Evolutionary conservation across 2,329 filamentous ascomycete species (phyloP).

Genomic region (Stachybotrys chartarum): DNA sequence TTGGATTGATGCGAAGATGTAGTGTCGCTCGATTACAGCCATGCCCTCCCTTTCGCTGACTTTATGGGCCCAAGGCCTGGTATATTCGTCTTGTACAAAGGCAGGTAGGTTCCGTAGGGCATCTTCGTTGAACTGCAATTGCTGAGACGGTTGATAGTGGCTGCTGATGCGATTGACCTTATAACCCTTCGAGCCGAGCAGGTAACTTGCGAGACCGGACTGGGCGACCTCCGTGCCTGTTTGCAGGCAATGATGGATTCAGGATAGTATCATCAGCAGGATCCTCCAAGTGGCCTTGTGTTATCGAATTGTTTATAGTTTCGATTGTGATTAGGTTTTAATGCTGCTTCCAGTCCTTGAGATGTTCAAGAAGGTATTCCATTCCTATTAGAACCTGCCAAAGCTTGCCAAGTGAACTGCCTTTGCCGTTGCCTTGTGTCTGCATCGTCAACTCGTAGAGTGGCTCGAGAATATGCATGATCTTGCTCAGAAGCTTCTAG

Average conservation of each 20-base stretch:
- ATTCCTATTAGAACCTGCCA: conserved; percentile 5
- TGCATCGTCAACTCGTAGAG: conserved; percentile 3
- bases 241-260: background rate
- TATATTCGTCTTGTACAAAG: background rate
- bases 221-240: background rate
- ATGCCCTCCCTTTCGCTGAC: too few relatives aligned
- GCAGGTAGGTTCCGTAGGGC: background rate
- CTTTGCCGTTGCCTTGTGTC: conserved; percentile 4
- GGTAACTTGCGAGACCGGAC: background rate
- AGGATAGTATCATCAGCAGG: background rate
- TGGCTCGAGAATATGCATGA: conserved; percentile 1
- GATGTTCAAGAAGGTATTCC: conserved; percentile 4
- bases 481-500: conserved; percentile 4
- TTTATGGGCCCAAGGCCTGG: background rate
- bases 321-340: background rate
- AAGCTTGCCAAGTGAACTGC: conserved; percentile 2
- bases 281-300: background rate
- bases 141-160: background rate
- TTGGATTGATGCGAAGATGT: too few relatives aligned
- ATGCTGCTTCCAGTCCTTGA: conserved; percentile 4
- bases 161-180: background rate
- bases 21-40: too few relatives aligned
- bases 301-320: background rate
- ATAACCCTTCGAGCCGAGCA: background rate
- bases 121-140: background rate